Evolutionary conservation across 352 stramenopile species (phyloP).

Genomic region (Phytophthora ramorum): DNA sequence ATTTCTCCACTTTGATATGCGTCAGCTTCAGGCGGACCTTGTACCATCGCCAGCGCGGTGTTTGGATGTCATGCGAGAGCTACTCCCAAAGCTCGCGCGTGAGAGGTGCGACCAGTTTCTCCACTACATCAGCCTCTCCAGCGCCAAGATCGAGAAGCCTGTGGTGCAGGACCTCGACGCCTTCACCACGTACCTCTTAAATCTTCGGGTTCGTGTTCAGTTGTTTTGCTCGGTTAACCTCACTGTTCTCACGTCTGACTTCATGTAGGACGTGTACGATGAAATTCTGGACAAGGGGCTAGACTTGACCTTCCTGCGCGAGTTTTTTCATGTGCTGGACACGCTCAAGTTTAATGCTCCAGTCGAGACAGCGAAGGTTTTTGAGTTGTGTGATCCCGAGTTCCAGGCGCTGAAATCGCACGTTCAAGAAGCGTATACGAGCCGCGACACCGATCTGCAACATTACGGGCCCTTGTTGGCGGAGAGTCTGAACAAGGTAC

Average conservation of each 20-base stretch:
- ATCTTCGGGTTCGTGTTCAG: slow-evolving; percentile 45
- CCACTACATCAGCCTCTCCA: slow-evolving; percentile 41
- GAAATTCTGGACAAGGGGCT: slow-evolving; percentile 53
- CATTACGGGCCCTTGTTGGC: slow-evolving; percentile 36
- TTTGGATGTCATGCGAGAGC: slow-evolving; percentile 39
- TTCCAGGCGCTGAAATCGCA: slow-evolving; percentile 50
- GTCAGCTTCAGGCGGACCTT: slow-evolving; percentile 42
- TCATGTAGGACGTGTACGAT: slow-evolving; percentile 55
- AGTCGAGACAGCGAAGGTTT: slow-evolving; percentile 31
- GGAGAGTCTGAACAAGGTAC: slow-evolving; percentile 23
- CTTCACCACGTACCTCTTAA: slow-evolving; percentile 63
- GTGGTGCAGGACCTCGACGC: slow-evolving; percentile 32
- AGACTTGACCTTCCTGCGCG: slow-evolving; percentile 53
- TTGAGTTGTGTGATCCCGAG: slow-evolving; percentile 52
- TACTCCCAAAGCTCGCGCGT: slow-evolving; percentile 49
- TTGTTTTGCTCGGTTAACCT: neutral
- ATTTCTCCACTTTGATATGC: slow-evolving; percentile 57
- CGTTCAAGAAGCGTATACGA: slow-evolving; percentile 33
- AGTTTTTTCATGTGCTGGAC: slow-evolving; percentile 47
- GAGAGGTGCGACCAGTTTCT: slow-evolving; percentile 63
- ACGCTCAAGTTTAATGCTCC: slow-evolving; percentile 45
- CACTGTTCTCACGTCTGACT: neutral
- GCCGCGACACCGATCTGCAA: slow-evolving; percentile 39
- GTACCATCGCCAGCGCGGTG: slow-evolving; percentile 53
- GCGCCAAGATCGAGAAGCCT: slow-evolving; percentile 59